Evolutionary conservation across 1,139 yeast species (phyloP).

Genomic region (Meyerozyma carpophila): DNA sequence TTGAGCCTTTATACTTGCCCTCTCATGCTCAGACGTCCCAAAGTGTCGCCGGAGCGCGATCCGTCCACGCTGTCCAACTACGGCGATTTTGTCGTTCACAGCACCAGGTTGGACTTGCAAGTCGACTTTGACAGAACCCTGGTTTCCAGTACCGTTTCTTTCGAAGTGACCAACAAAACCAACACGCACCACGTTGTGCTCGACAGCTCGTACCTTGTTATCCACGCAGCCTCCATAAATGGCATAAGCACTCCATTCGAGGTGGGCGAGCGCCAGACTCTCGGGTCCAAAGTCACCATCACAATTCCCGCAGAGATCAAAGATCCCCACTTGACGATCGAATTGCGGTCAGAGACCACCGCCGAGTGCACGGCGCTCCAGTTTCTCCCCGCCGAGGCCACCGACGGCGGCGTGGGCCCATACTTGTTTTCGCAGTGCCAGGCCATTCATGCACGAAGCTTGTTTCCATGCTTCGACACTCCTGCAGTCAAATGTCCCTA

Average conservation of each 20-base stretch:
- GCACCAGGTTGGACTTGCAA: constrained; percentile 49
- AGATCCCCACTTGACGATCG: constrained; percentile 23
- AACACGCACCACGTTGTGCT: constrained; percentile 38
- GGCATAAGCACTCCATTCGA: constrained; percentile 26
- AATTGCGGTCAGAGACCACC: constrained; percentile 61
- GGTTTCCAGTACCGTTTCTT: constrained; percentile 54
- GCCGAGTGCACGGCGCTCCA: constrained; percentile 77
- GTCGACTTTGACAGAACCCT: constrained; percentile 51
- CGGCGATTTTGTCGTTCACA: constrained; percentile 41
- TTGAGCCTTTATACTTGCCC: no score
- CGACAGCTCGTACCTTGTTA: constrained; percentile 63
- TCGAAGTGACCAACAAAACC: constrained; percentile 27
- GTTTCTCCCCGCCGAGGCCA: constrained; percentile 72
- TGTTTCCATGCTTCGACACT: constrained; percentile 89
- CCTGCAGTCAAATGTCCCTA: constrained; percentile 76
- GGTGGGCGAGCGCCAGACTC: constrained; percentile 52
- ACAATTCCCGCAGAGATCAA: constrained; percentile 6
- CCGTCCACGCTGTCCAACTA: constrained; percentile 78
- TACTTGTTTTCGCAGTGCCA: constrained; percentile 88
- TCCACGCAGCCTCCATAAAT: constrained; percentile 45
- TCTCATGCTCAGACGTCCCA: constrained; percentile 20
- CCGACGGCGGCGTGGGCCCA: constrained; percentile 69
- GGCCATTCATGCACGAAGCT: constrained; percentile 84
- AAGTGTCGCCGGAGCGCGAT: constrained; percentile 54
- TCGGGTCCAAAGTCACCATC: constrained; percentile 62